Base-by-base conservation (phyloP, 1,284 basidiomycete genomes). In the Puccinia novopanici region DNA sequence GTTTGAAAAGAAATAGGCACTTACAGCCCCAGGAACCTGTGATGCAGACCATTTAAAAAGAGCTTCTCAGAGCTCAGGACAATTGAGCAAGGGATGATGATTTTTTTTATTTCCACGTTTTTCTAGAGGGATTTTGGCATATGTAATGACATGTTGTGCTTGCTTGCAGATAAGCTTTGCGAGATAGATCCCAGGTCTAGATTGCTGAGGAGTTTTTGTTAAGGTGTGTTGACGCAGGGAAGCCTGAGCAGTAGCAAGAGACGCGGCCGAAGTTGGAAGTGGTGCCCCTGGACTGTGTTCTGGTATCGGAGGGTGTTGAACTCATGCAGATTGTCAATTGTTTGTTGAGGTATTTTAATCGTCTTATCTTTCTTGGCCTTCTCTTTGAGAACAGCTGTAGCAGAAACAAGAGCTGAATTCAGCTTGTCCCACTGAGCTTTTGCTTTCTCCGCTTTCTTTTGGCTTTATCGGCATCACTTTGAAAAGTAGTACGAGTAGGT, bases 191-290 rank as follows among this genome's bases (percentile, higher is more conserved):
- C 75, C 75, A 19, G 48, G 54, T n/a, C 22, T 42, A n/a, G 30
- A 12, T 12, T 19, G 5, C 27, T 37, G 75, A 19, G 27, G 37
- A 6, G 37, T 0, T n/a, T 54, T 52, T 19, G n/a, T 61, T 42
- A 22, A 2, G 54, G 68, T 52, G 48, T 34, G n/a, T 22, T 34
- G 30, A 10, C 24, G 75, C 50, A 63, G 34, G 17, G 50, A 40
- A n/a, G n/a, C n/a, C n/a, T n/a, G n/a, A n/a, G n/a, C n/a, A n/a
- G n/a, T n/a, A n/a, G n/a, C n/a, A n/a, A 77, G 34, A 27, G 75
- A 54, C 22, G 61, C 75, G 40, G 75, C 65, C 42, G 37, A 30
- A 34, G 75, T 17, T 27, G 61, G 75, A 24, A 63, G 52, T 24
- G 34, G 27, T 19, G 75, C 37, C 17, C 63, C 61, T 54, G 40